Conservation (phyloP, 208 protist species). For the Trypanosoma scelopori region DNA sequence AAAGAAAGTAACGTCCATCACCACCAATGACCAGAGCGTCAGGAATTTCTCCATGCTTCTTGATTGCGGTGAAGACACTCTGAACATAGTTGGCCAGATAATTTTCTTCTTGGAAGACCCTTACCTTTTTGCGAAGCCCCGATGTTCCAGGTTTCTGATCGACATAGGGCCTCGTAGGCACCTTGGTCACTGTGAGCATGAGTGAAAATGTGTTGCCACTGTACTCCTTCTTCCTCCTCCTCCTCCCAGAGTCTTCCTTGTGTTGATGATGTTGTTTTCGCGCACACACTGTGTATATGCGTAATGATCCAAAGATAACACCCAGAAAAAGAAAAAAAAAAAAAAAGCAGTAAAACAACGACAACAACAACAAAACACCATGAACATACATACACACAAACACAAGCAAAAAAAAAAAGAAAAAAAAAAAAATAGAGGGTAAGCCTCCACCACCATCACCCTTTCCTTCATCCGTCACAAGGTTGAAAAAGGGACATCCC, state of each 20-base stretch:
- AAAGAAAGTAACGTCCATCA: constrained; percentile 96
- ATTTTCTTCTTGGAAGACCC: constrained; percentile 86
- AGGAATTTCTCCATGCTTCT: constrained; percentile 40
- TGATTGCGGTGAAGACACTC: constrained; percentile 91
- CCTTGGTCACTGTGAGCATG: constrained; percentile 14
- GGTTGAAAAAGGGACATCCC: no score
- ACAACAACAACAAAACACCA: neutral
- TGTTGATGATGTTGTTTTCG: no score
- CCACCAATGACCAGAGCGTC: constrained; percentile 94
- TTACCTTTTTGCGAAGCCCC: constrained; percentile 96
- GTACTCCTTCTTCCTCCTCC: neutral
- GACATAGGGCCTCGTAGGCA: constrained; percentile 55
- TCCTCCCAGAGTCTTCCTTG: neutral
- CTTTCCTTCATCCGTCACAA: neutral
- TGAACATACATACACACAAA: neutral
- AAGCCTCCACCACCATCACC: no score
- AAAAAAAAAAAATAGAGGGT: neutral
- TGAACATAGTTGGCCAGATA: constrained; percentile 99
- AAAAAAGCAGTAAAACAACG: neutral
- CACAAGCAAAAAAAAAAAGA: constrained; percentile 12
- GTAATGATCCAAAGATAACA: neutral
- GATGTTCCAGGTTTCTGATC: constrained; percentile 97
- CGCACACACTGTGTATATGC: no score
- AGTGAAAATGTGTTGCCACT: neutral
- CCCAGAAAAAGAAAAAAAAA: neutral